These are phyloP conservation scores for Neonectria coccinea DNA, from an alignment of 2,329 filamentous ascomycete genomes.

Conservation along the genomic window DNA sequence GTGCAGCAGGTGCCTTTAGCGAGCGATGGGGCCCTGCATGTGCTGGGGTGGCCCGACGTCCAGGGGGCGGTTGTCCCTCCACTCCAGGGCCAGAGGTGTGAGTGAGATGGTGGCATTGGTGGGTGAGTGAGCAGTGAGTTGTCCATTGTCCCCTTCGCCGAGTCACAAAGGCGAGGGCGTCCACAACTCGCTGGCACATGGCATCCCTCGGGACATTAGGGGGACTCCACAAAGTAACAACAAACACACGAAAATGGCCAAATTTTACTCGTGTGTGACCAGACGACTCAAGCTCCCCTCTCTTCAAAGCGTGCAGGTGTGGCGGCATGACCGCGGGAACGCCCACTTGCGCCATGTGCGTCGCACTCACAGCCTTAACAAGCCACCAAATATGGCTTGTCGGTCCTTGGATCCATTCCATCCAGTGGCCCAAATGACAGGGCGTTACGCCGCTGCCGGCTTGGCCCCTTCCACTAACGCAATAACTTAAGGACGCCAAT, in stretches of 20 bases:
- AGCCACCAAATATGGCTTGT: constrained; percentile 17
- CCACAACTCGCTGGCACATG: not conserved
- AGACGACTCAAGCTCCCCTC: not conserved
- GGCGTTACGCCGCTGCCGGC: constrained; percentile 40
- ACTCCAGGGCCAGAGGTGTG: constrained; percentile 6
- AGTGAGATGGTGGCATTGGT: not conserved
- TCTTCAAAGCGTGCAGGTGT: not conserved
- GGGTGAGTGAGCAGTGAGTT: not conserved
- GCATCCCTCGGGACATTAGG: not conserved
- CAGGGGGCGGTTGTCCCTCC: constrained; percentile 20
- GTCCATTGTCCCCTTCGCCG: constrained; percentile 20
- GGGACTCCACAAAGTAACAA: not conserved
- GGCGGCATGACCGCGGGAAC: constrained; percentile 19
- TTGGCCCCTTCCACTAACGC: constrained; percentile 34
- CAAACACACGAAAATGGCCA: constrained; percentile 1
- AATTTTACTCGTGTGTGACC: not conserved
- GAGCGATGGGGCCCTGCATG: constrained; percentile 4
- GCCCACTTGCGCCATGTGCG: constrained; percentile 15
- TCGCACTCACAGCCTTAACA: constrained; percentile 22
- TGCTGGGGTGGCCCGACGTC: constrained; percentile 18
- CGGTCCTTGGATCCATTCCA: constrained; percentile 33
- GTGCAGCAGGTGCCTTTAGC: not conserved
- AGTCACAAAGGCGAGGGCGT: constrained; percentile 17
- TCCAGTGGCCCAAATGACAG: constrained; percentile 37
- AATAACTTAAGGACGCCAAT: not conserved